These are phyloP conservation scores for Sapria himalayana DNA, from an alignment of 345 rosid species.

Conservation along the genomic window DNA sequence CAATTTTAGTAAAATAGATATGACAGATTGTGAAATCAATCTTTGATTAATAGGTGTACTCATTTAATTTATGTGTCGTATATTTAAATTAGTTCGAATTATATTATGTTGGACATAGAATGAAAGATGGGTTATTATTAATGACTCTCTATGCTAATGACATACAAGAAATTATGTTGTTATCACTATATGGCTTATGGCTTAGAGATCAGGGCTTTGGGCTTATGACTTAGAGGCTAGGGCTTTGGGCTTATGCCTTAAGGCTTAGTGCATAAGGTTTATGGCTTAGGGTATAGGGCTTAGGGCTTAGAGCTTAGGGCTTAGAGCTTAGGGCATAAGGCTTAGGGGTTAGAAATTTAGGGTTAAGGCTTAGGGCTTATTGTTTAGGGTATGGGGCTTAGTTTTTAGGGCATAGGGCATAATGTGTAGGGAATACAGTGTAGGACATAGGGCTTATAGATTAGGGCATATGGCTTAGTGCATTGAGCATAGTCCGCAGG, in stretches of 20 bases:
- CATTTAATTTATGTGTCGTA: no score
- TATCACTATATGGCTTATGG: constrained; percentile 3
- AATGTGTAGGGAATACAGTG: neutral
- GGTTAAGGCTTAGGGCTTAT: neutral
- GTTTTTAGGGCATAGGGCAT: neutral
- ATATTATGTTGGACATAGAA: no score
- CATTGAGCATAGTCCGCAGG: constrained; percentile 1
- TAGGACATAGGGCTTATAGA: neutral
- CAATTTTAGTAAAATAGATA: no score
- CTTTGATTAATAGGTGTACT: no score
- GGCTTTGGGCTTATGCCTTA: constrained; percentile 2
- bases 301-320: constrained; percentile 1
- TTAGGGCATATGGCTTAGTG: neutral
- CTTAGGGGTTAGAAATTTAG: neutral
- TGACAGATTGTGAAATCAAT: no score
- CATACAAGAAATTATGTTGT: no score
- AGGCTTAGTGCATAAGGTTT: neutral
- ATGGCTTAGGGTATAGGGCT: constrained; percentile 3
- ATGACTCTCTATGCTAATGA: no score
- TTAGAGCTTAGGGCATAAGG: constrained; percentile 1
- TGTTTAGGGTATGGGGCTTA: neutral
- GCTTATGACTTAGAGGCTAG: constrained; percentile 1
- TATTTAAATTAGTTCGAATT: no score
- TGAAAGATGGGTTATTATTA: no score
- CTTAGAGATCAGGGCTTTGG: constrained; percentile 2